phyloP scores from a whole-genome alignment of 805 yeast genomes.

The Lipomyces sp. region DNA sequence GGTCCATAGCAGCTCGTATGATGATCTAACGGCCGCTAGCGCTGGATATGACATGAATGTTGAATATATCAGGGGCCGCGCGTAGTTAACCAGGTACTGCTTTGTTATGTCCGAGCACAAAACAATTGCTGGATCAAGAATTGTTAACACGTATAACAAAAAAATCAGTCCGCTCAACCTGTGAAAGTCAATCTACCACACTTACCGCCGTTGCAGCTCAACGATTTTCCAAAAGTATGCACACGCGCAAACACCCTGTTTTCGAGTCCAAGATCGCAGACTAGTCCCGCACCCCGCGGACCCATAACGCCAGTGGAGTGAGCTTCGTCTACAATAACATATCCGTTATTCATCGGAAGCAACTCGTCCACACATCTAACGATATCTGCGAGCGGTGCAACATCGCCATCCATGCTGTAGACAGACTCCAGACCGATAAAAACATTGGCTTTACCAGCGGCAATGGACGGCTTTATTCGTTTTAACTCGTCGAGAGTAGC shows the following conservation, averaged over 20 bases:
- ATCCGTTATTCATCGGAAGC: slow-evolving; percentile 54
- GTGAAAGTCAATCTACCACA: background rate
- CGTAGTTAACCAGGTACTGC: slow-evolving; percentile 37
- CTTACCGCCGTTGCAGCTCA: slow-evolving; percentile 37
- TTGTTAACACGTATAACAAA: background rate
- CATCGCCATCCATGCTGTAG: slow-evolving; percentile 42
- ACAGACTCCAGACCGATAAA: slow-evolving; percentile 40
- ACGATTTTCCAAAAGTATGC: slow-evolving; percentile 42
- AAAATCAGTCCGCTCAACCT: background rate
- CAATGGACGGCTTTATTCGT: slow-evolving; percentile 2
- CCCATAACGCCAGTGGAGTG: slow-evolving; percentile 93
- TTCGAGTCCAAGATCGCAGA: slow-evolving; percentile 30
- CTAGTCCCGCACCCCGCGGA: slow-evolving; percentile 70
- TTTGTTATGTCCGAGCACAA: slow-evolving; percentile 30
- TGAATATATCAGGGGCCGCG: slow-evolving; percentile 40
- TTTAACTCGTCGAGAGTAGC: background rate
- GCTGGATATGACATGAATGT: slow-evolving; percentile 35
- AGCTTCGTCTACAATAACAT: slow-evolving; percentile 84
- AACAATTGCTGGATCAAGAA: slow-evolving; percentile 21
- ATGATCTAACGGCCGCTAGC: slow-evolving; percentile 35
- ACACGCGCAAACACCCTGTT: slow-evolving; percentile 32
- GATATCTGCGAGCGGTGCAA: slow-evolving; percentile 34
- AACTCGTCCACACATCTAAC: slow-evolving; percentile 9
- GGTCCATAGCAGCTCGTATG: slow-evolving; percentile 28
- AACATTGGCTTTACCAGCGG: slow-evolving; percentile 22